Evolutionary conservation across 2,329 filamentous ascomycete species (phyloP).

Genomic region (Microsporum ferrugineum): DNA sequence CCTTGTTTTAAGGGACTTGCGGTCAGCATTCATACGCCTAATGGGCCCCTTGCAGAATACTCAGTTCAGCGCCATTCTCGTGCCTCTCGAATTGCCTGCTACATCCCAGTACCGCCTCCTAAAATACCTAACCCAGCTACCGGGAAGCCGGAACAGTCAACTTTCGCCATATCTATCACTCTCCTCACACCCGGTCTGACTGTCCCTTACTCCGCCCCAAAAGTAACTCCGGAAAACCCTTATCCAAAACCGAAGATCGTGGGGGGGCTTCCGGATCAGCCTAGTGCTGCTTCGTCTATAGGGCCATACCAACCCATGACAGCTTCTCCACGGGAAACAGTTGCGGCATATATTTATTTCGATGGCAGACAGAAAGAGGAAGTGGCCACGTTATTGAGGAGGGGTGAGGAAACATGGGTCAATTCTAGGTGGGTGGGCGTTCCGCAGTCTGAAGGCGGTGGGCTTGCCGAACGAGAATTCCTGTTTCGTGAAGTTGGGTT

Average conservation of each 20-base stretch:
- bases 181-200: constrained; percentile 77
- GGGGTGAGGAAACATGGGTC: constrained; percentile 97
- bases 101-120: constrained; percentile 88
- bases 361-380: constrained; percentile 92
- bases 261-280: constrained; percentile 50
- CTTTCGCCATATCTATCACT: constrained; percentile 96
- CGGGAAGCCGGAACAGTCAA: constrained; percentile 78
- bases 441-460: constrained; percentile 79
- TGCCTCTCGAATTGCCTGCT: constrained; percentile 85
- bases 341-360: constrained; percentile 98
- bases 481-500: constrained; percentile 92
- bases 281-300: constrained; percentile 44
- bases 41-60: constrained; percentile 75
- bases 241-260: constrained; percentile 74
- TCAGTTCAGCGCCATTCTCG: constrained; percentile 90
- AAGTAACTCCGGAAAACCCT: constrained; percentile 62
- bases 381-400: constrained; percentile 81
- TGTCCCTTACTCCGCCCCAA: constrained; percentile 86
- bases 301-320: constrained; percentile 87
- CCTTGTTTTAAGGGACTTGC: constrained; percentile 99
- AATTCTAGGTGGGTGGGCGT: constrained; percentile 97
- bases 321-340: constrained; percentile 86
- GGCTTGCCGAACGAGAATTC: constrained; percentile 90
- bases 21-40: constrained; percentile 82
- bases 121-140: constrained; percentile 58